phyloP scores from a whole-genome alignment of 2,329 filamentous ascomycete species.

The Neopestalotiopsis clavispora region DNA sequence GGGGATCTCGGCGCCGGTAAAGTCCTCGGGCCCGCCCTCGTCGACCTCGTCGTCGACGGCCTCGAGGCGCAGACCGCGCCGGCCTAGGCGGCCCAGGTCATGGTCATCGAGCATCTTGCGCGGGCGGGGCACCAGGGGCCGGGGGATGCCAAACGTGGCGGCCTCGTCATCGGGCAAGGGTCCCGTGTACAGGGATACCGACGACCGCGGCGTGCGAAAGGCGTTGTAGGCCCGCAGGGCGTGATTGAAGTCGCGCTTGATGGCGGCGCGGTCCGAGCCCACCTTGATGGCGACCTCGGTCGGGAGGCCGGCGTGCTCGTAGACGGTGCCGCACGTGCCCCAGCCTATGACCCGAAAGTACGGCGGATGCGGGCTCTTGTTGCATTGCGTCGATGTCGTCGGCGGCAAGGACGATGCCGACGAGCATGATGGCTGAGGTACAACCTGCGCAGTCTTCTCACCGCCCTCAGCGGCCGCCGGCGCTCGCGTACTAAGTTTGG shows the following conservation, averaged over 20 bases:
- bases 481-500: neutral
- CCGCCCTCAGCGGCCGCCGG: neutral
- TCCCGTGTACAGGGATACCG: neutral
- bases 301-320: constrained; percentile 4
- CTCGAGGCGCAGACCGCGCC: neutral
- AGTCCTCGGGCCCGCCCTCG: neutral
- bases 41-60: neutral
- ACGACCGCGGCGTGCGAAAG: neutral
- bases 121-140: neutral
- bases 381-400: neutral
- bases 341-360: constrained; percentile 3
- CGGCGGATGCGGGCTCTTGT: too few relatives aligned
- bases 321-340: constrained; percentile 9
- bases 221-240: constrained; percentile 1
- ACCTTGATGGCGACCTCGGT: constrained; percentile 11
- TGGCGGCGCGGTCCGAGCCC: constrained; percentile 1
- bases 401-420: neutral
- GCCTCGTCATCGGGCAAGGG: neutral
- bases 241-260: constrained; percentile 1
- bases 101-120: constrained; percentile 3
- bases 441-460: neutral
- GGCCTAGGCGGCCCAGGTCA: neutral
- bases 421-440: too few relatives aligned
- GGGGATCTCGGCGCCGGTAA: neutral
- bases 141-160: neutral